Percentiles rank a stretch among this genome's conserved stretches.
phyloP scores from a whole-genome alignment of 2,329 filamentous ascomycete genomes.

The Gyromitra esculenta region DNA sequence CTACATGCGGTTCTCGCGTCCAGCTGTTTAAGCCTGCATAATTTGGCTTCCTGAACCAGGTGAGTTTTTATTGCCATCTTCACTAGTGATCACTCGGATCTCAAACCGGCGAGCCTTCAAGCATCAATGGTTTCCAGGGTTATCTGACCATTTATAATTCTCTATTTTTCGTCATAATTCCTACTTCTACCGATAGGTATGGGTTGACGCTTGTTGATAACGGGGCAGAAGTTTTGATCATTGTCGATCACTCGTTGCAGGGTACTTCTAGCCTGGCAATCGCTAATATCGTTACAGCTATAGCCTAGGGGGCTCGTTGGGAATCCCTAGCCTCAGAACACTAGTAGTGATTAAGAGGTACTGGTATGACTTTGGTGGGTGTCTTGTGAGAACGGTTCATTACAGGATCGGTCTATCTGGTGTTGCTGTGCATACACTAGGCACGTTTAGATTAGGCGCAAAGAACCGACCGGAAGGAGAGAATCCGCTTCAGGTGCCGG shows the following conservation, averaged over 20 bases:
- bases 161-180: not conserved
- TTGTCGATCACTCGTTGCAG: conserved; percentile 8
- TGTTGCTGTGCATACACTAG: not conserved
- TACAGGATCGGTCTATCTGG: not conserved
- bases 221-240: not conserved
- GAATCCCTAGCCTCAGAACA: not conserved
- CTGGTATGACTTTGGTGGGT: not conserved
- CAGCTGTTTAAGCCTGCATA: too few species aligned
- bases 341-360: not conserved
- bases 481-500: too few species aligned
- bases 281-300: not conserved
- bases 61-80: not conserved
- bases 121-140: not conserved
- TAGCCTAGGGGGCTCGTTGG: not conserved
- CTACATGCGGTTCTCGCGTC: too few species aligned
- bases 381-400: not conserved
- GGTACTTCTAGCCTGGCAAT: not conserved
- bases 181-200: not conserved
- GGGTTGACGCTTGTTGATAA: not conserved
- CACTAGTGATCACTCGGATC: not conserved
- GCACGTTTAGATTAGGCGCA: not conserved
- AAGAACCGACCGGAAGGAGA: not conserved
- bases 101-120: not conserved
- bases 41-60: not conserved
- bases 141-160: not conserved